Conservation (phyloP, 192 early-diverging fungal genomes). For the Globomyces pollinis-pini region DNA sequence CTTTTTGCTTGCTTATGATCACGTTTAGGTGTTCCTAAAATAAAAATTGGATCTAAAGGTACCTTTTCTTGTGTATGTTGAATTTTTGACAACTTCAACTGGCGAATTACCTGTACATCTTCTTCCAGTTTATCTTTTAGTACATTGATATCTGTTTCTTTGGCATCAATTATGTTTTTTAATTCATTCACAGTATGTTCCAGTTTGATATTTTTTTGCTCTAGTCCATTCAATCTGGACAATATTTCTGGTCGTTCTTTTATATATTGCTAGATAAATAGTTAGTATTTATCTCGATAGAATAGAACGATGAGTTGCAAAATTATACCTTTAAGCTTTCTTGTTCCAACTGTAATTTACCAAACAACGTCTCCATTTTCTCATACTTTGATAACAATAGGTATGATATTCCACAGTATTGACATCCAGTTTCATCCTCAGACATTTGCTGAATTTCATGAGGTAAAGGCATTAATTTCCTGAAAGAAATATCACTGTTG, state of each 20-base stretch:
- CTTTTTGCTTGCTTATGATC: too few relatives aligned
- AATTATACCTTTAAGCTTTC: conserved; percentile 32
- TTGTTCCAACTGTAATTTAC: conserved; percentile 32
- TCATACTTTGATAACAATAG: conserved; percentile 45
- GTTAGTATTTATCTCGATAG: too few relatives aligned
- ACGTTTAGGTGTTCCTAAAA: too few relatives aligned
- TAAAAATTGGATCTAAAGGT: too few relatives aligned
- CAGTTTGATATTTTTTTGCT: background rate
- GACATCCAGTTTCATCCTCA: conserved; percentile 43
- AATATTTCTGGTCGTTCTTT: conserved; percentile 19
- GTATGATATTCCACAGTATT: conserved; percentile 54
- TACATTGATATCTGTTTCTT: background rate
- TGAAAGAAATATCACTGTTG: conserved; percentile 8
- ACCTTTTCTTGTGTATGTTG: too few relatives aligned
- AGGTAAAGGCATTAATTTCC: conserved; percentile 51
- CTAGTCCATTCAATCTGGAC: conserved; percentile 12
- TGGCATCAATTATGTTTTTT: background rate
- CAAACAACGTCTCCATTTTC: conserved; percentile 32
- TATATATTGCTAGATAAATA: conserved; percentile 18
- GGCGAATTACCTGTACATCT: too few relatives aligned
- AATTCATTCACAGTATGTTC: background rate
- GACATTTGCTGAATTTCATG: conserved; percentile 39
- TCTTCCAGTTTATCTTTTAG: background rate
- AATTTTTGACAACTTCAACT: too few relatives aligned
- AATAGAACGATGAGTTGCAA: background rate